Base-by-base conservation (phyloP, 495 filamentous ascomycete genomes). In the Aspergillus wentii region DNA sequence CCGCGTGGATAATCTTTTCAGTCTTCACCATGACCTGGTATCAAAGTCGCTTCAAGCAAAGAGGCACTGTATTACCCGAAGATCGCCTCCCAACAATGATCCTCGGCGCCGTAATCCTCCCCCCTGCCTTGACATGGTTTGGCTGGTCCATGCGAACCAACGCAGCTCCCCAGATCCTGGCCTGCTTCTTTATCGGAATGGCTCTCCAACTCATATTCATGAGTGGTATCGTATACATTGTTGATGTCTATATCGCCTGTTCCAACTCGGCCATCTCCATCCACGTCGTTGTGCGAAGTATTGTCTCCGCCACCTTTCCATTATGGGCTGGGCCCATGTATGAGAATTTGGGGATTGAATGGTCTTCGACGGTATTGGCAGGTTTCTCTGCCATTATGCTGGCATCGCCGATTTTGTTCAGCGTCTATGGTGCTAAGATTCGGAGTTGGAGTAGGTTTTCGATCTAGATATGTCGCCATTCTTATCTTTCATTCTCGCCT, bases 251-350 rank as follows among this genome's bases (percentile, higher is more conserved):
- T 41, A 37, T 59, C n/a, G 36, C 66, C 41, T 56, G 70, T 32
- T 62, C 64, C 4, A 68, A 69, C 37, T 68, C 73, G 0, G 78
- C 80, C 1, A 65, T 82, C 7, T 74, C 72, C 4, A 79, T 79
- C 11, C 83, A 82, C 38, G 81, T 79, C 1, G 76, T 83, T 40
- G 38, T 85, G 35, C 54, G 82, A 10, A 74, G 68, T 15, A 56
- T 72, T 35, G 76, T 82, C 35, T 76, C 69, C 0, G 79, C 58
- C 1, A 52, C 43, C 0, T 58, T 59, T 7, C 58, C 55, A 2
- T 40, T 62, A 10, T 49, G 40, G 30, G n/a, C n/a, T n/a, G n/a
- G n/a, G n/a, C n/a, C n/a, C n/a, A n/a, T n/a, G n/a, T n/a, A n/a
- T n/a, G n/a, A n/a, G n/a, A n/a, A n/a, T n/a, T n/a, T n/a, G n/a